A percentile compares a stretch with the other conserved stretches of the same genome.
phyloP scores from a whole-genome alignment of 2,329 filamentous ascomycete genomes.

The Alternaria solani region DNA sequence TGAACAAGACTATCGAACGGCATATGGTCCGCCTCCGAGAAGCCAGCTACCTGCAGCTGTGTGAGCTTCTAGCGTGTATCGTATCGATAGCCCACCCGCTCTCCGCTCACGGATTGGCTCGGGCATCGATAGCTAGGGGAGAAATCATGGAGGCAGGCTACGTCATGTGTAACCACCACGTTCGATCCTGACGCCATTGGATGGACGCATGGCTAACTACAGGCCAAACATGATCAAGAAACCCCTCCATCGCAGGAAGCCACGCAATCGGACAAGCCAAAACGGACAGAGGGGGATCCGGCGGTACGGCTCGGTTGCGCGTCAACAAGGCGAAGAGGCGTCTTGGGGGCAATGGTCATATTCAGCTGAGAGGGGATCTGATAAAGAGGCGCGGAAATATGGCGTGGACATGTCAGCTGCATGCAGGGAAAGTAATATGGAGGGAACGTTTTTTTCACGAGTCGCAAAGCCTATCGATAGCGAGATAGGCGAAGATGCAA shows the following conservation, averaged over 20 bases:
- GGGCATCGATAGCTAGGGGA: conserved; percentile 1
- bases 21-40: conserved; percentile 3
- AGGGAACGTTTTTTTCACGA: background rate
- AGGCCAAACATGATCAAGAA: conserved; percentile 1
- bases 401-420: background rate
- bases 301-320: background rate
- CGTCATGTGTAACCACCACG: conserved; percentile 5
- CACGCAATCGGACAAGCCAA: conserved; percentile 9
- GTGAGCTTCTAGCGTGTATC: conserved; percentile 2
- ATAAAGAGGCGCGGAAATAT: background rate
- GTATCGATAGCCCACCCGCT: conserved; percentile 3
- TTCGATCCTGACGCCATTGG: conserved; percentile 2
- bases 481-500: conserved; percentile 10
- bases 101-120: conserved; percentile 1
- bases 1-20: conserved; percentile 3
- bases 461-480: conserved; percentile 21
- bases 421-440: conserved; percentile 2
- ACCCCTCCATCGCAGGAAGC: conserved; percentile 8
- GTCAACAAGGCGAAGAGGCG: background rate
- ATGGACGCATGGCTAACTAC: conserved; percentile 3
- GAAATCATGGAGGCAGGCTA: conserved; percentile 1
- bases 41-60: background rate
- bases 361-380: background rate
- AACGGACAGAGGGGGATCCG: background rate
- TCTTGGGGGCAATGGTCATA: background rate